phyloP scores from a whole-genome alignment of 2,329 filamentous ascomycete species.

The Aphanocladium album region DNA sequence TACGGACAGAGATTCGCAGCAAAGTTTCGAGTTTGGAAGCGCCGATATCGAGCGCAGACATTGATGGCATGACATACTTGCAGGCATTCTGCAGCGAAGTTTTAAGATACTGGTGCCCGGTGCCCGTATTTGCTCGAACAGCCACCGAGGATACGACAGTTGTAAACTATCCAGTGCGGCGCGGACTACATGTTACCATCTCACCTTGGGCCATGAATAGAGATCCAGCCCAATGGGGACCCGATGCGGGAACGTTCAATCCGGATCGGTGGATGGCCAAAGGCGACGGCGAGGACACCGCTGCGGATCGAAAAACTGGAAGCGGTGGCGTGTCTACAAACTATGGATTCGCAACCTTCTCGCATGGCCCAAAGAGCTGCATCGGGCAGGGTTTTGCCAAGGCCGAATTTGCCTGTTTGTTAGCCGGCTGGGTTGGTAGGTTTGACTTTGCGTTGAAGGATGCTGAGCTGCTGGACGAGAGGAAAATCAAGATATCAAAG shows the following conservation, averaged over 20 bases:
- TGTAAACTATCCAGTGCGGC: constrained; percentile 61
- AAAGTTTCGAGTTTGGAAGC: constrained; percentile 24
- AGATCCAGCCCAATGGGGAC: constrained; percentile 66
- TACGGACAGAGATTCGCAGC: constrained; percentile 63
- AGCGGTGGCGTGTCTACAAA: constrained; percentile 64
- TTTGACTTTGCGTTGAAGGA: constrained; percentile 1
- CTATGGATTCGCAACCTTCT: constrained; percentile 69
- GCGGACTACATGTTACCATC: too few species aligned
- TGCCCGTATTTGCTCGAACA: constrained; percentile 56
- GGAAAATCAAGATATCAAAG: too few species aligned
- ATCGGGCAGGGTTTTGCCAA: constrained; percentile 72
- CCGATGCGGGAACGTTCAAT: constrained; percentile 67
- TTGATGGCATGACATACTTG: constrained; percentile 68
- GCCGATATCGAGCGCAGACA: constrained; percentile 34
- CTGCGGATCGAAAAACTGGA: too few species aligned
- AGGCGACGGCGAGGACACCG: too few species aligned
- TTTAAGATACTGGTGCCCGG: constrained; percentile 63
- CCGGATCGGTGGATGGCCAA: constrained; percentile 71
- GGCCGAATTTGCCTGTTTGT: constrained; percentile 66
- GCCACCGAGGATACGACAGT: constrained; percentile 61
- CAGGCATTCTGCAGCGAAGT: constrained; percentile 67
- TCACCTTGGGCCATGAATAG: constrained; percentile 66
- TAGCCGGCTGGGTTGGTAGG: constrained; percentile 55
- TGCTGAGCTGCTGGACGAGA: too few species aligned
- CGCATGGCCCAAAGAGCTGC: constrained; percentile 77